Percentiles rank a stretch among this genome's conserved stretches.
These are phyloP conservation scores for Magnolia kwangsiensis DNA, from an alignment of 164 flowering plant species.

Conservation along the genomic window DNA sequence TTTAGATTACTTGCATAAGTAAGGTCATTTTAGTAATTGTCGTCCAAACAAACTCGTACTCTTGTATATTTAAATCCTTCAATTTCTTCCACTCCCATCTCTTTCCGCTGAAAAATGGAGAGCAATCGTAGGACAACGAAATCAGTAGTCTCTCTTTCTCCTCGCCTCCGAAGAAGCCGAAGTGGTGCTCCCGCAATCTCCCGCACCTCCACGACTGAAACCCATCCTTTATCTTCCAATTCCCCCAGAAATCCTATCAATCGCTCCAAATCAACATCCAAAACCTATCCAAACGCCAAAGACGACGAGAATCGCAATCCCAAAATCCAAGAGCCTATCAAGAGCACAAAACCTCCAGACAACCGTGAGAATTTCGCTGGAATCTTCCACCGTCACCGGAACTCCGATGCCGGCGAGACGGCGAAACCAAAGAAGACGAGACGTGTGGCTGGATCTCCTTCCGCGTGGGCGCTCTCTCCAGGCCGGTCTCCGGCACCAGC, in stretches of 20 bases:
- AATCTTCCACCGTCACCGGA: conserved; percentile 8
- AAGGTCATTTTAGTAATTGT: neutral
- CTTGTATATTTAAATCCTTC: too few species aligned
- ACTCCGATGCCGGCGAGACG: neutral
- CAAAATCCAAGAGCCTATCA: neutral
- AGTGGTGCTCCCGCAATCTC: conserved; percentile 20
- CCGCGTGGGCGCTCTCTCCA: conserved; percentile 84
- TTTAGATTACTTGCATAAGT: too few species aligned
- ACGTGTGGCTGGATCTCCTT: conserved; percentile 35
- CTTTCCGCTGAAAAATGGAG: neutral
- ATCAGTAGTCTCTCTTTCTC: conserved; percentile 16
- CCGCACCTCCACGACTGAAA: conserved; percentile 1
- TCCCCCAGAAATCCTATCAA: neutral
- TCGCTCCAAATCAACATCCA: conserved; percentile 36
- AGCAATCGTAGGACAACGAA: conserved; percentile 6
- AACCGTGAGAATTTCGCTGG: conserved; percentile 6
- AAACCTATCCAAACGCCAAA: conserved; percentile 7
- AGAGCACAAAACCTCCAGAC: conserved; percentile 4
- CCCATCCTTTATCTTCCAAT: conserved; percentile 9
- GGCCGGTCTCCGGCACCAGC: conserved; percentile 33
- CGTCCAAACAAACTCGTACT: neutral
- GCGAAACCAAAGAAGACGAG: conserved; percentile 9
- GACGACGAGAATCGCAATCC: conserved; percentile 13
- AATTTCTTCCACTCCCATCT: neutral
- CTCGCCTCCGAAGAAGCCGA: conserved; percentile 28